A percentile compares a stretch with the other conserved stretches of the same genome.
These are phyloP conservation scores for Mycena capillaripes DNA, from an alignment of 768 basidiomycete genomes.

Conservation along the genomic window DNA sequence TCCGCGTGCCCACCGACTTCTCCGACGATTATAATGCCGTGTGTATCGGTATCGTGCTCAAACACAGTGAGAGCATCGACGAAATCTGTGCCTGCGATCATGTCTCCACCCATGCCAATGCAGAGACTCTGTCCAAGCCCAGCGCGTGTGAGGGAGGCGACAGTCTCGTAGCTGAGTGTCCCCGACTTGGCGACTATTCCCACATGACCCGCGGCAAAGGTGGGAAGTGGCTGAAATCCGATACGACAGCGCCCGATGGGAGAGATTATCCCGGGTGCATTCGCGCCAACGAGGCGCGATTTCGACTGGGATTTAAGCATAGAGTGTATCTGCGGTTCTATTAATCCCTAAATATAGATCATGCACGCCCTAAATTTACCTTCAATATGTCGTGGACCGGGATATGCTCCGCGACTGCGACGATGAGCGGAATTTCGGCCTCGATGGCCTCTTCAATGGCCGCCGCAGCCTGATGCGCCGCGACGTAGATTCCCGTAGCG, in stretches of 20 bases:
- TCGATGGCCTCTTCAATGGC: constrained; percentile 37
- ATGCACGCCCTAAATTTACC: not conserved
- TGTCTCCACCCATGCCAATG: constrained; percentile 35
- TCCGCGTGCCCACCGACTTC: constrained; percentile 33
- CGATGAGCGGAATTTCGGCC: constrained; percentile 33
- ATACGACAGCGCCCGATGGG: constrained; percentile 32
- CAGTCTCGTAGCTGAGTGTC: constrained; percentile 33
- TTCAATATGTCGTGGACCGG: constrained; percentile 30
- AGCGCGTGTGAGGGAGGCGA: constrained; percentile 28
- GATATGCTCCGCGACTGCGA: constrained; percentile 35
- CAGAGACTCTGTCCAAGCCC: constrained; percentile 36
- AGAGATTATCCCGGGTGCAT: constrained; percentile 33
- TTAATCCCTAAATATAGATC: not conserved
- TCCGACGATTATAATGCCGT: constrained; percentile 31
- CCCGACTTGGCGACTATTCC: constrained; percentile 33
- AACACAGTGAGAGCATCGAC: constrained; percentile 33
- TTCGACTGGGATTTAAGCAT: constrained; percentile 30
- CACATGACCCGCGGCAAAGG: constrained; percentile 21
- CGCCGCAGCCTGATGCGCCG: constrained; percentile 30
- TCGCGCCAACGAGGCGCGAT: constrained; percentile 31
- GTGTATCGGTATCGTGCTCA: constrained; percentile 18
- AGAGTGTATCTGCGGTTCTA: constrained; percentile 20
- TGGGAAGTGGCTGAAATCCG: constrained; percentile 34
- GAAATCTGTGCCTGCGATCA: constrained; percentile 33
- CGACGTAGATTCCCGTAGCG: constrained; percentile 35